Evolutionary conservation across 805 yeast species (phyloP), one percentile per base, ranked within the genome.

Genomic region (Scheffersomyces spartinae): DNA sequence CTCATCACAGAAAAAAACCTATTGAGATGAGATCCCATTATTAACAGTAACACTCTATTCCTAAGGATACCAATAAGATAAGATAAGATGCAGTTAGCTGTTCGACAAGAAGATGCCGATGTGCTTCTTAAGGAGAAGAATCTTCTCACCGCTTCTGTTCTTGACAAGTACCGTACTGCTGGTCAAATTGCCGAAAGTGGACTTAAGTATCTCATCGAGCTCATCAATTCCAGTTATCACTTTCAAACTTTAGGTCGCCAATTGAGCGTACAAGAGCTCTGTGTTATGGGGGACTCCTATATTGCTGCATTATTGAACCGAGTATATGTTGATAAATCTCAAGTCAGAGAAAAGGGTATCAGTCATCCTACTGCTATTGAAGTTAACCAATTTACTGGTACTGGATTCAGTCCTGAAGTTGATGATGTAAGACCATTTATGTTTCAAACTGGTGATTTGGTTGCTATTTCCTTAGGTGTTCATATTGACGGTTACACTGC

Each of bases 401-500:
- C 61, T 30, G 94, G 94, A 7, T 82, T 80, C 52, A 65, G 94
- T 17, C 98, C 98, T 21, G 95, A 85, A 51, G 50, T 79, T 26
- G 85, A 74, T 45, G 80, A 74, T 36, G 55, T 47, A 17, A 45
- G 54, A 6, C 61, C 61, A 17, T 40, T 61, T 32, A 49, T 52
- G 27, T 71, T 81, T 40, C 48, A 52, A 28, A 71, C 73, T 13
- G 97, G 97, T 26, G 96, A 91, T 49, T 64, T 86, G 24, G 83
- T 83, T 17, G 86, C 88, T 34, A 68, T 91, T 30, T 61, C 80
- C 8, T 63, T 88, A 15, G 98, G 96, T 25, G 86, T 79, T 32
- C 96, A 91, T 36, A 71, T 91, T 39, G 98, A 91, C 52, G 98
- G 98, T 29, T 91, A 86, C 59, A 81, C 96, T 8, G 74, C 94